Base-by-base conservation (phyloP, 139 green algal species). In the Protoeuglena noctilucae region DNA sequence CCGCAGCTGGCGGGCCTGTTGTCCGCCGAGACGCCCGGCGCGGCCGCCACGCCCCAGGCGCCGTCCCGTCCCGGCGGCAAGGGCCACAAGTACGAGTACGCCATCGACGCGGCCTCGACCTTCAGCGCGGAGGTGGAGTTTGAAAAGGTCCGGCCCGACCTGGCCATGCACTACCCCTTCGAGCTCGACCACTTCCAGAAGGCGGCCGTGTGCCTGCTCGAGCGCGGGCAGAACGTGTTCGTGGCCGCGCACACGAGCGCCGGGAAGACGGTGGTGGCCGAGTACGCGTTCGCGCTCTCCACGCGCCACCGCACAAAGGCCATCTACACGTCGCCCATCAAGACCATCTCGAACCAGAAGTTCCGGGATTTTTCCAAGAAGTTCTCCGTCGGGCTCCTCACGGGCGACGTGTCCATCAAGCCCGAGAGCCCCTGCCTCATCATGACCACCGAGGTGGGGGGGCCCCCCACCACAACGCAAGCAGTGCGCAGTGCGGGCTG, bases 381-480 rank as follows among this genome's bases (percentile, higher is more conserved):
- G 52, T 93, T 94, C 62, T 83, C 93, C 61, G 77, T 87, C 25
- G 89, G 89, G 18, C 65, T 97, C 54, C 75, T 97, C 48, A 97
- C 89, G 0, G 89, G 89, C 19, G 89, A 97, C 56, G 82, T 93
- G 18, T 82, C 81, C 54, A 86, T 98, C 63, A 77, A 76, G 31
- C 82, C 88, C 5, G 78, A 93, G 50, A 67, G 78, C 1, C 53
- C 79, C 6, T 95, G 83, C 71, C 77, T 98, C 18, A 95, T 98
- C 67, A 93, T 97, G 84, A 97, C 89, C 17, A 97, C 90, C 17
- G 90, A 98, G n/a, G n/a, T n/a, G n/a, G n/a, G n/a, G n/a, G n/a
- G n/a, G n/a, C n/a, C n/a, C n/a, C n/a, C n/a, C n/a, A n/a, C n/a
- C n/a, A n/a, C n/a, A n/a, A n/a, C n/a, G n/a, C n/a, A n/a, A n/a